Base-by-base conservation (phyloP, 805 yeast species). In the Myxozyma udenii region DNA sequence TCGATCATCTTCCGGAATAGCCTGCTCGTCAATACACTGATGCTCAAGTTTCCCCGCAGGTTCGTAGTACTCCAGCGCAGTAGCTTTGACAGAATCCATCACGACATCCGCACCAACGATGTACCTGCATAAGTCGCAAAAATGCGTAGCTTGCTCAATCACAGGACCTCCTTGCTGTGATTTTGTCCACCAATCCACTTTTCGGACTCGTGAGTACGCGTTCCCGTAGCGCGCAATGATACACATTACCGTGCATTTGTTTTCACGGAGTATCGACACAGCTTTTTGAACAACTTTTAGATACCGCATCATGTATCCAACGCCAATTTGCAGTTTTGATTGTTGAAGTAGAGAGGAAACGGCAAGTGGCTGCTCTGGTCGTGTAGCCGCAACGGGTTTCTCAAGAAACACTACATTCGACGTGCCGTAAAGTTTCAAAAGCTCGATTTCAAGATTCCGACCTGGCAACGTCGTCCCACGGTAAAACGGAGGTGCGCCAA, bases 121-220 rank as follows among this genome's bases (percentile, higher is more conserved):
- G 52, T 48, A 56, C 11, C 62, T 38, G 24, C 44, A 24, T 14
- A 58, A 48, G 40, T 56, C 59, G 33, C 62, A 58, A 32, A 56
- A 58, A 48, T 58, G 62, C 19, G 62, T 58, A n/a, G 41, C 60
- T 40, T 58, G 62, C 38, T 58, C 62, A n/a, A 56, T 48, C 28
- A 56, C 46, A 5, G 61, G 62, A 3, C 62, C 62, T 22, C 61
- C 61, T 33, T 58, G 57, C 43, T 50, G 44, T 6, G 57, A 50
- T 33, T 56, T 58, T 18, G 50, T 44, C 61, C 61, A 58, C 61
- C 61, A 56, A 32, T 49, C 51, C 4, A 38, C 46, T 45, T 58
- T 57, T 37, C 46, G 39, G 26, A 38, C 47, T 16, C 38, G 45
- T 9, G 44, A 36, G 23, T 56, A 58, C 12, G 62, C 58, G 33